Evolutionary conservation across 768 basidiomycete genomes (phyloP), one percentile per base, ranked within the genome.

Genomic region (Phaffia australis): DNA sequence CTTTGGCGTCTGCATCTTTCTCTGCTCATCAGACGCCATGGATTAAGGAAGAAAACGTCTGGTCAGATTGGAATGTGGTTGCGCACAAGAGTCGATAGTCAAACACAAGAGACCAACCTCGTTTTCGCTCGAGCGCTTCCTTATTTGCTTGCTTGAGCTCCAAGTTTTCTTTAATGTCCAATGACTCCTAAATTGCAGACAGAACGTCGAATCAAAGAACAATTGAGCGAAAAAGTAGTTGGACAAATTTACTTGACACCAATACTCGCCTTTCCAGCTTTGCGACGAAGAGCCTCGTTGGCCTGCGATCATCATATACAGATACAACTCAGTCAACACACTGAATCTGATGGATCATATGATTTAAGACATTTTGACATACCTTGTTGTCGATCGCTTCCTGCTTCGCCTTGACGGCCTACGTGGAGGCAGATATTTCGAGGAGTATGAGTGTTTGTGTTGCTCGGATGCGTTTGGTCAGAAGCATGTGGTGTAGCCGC

Each of bases 1-100:
- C 93, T 72, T 85, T 85, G 15, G 85, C 85, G 58, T 98, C 94
- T 60, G 87, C 88, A 50, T 89, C 73, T 78, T 97, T 98, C 72
- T 97, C 94, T 93, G 72, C 27, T 46, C 19, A 35, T 29, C 18
- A 4, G 9, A 56, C 4, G 25, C 42, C 9, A 19, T 3, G 65
- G 1, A 30, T 5, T 19, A 42, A 42, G 35, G 11, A 42, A 42
- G 11, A 42, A 11, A 11, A 42, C 4, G 35, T 4, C 35, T 11
- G 35, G 11, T 42, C 35, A 42, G 35, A 42, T 42, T 11, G 4
- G 11, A 42, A 16, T 30, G 56, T 56, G 7, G 6, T 18, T 4
- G 5, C 56, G 7, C 56, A 18, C 5, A 7, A 35, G 25, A n/a
- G 25, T 18, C 46, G 42, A 49, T 11, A 3, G 51, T 21, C 21